phyloP scores from a whole-genome alignment of 768 basidiomycete genomes.

The Clavaria fumosa region DNA sequence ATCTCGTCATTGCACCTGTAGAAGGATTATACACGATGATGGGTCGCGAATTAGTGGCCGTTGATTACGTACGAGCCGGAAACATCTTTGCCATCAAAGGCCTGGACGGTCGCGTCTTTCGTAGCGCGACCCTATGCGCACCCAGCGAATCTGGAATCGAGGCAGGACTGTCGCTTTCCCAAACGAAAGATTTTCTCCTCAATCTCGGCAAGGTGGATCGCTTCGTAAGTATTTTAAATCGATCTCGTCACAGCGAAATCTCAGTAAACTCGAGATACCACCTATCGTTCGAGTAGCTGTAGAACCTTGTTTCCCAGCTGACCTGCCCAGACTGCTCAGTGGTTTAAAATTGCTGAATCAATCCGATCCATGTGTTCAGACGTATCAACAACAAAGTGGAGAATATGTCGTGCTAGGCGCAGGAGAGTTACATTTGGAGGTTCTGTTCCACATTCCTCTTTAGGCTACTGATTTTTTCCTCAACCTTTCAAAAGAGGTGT shows the following conservation, averaged over 20 bases:
- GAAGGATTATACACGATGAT: constrained; percentile 90
- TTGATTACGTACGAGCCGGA: constrained; percentile 73
- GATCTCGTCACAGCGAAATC: constrained; percentile 2
- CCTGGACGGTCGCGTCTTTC: constrained; percentile 76
- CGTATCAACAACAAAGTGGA: constrained; percentile 92
- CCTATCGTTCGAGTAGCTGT: constrained; percentile 94
- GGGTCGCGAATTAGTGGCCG: constrained; percentile 85
- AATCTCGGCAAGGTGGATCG: constrained; percentile 65
- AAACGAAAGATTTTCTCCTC: constrained; percentile 40
- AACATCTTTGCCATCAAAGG: constrained; percentile 91
- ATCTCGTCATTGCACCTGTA: constrained; percentile 45
- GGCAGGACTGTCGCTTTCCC: constrained; percentile 17
- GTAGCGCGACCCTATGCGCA: constrained; percentile 81
- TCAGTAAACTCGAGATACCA: constrained; percentile 35
- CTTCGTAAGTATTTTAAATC: constrained; percentile 29
- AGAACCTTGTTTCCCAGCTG: constrained; percentile 67
- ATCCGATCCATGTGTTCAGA: constrained; percentile 94
- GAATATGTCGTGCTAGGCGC: constrained; percentile 95
- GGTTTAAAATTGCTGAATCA: constrained; percentile 85
- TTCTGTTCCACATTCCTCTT: constrained; percentile 16
- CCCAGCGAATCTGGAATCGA: constrained; percentile 31
- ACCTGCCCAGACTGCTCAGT: constrained; percentile 78
- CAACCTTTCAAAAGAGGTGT: constrained; percentile 48
- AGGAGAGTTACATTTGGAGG: constrained; percentile 92
- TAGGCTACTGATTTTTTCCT: background rate